Evolutionary conservation across 441 rosid genomes (phyloP), one percentile per base, ranked within the genome.

Genomic region (Pelargonium cotyledonis): DNA sequence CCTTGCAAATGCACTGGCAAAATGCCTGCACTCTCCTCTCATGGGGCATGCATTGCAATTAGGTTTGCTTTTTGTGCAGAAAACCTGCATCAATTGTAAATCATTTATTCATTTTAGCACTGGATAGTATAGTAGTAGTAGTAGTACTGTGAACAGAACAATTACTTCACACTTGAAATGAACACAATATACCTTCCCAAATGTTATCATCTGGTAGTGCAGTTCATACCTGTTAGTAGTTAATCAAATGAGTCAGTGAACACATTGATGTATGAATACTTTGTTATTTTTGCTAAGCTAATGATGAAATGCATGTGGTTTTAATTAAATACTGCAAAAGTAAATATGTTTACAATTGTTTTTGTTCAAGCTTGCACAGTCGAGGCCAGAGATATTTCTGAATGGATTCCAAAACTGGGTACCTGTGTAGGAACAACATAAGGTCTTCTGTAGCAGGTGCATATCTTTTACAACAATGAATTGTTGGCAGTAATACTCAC

Each of bases 1-100:
- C 99, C 99, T 95, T 77, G 99, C 90, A 86, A 86, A 95, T 67
- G 99, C 99, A 83, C 99, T 95, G 53, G 99, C 98, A 81, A 92
- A 95, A 74, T 95, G 99, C 75, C 96, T 87, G 86, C 99, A 95
- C 63, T 92, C 98, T 75, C 92, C 91, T 83, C 97, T 85, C 97
- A 95, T 88, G 60, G 99, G 99, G 71, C 99, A 95, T 49, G 96
- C 97, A 80, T 95, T 95, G 85, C 99, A 95, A 71, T 92, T 95
- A 65, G 99, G 99, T 75, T 77, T 88, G 72, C 78, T 90, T 84
- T 95, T 95, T 57, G 98, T 92, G 82, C 99, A 95, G 76, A 95
- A 95, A 16, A 92, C 99, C 99, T 95, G 89, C 81, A 84, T 66
- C 68, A 73, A 67, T 72, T 72, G 72, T 44, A 66, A 76, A 69